phyloP scores from a whole-genome alignment of 148 eudicot species.

The Vaccinium corymbosum region DNA sequence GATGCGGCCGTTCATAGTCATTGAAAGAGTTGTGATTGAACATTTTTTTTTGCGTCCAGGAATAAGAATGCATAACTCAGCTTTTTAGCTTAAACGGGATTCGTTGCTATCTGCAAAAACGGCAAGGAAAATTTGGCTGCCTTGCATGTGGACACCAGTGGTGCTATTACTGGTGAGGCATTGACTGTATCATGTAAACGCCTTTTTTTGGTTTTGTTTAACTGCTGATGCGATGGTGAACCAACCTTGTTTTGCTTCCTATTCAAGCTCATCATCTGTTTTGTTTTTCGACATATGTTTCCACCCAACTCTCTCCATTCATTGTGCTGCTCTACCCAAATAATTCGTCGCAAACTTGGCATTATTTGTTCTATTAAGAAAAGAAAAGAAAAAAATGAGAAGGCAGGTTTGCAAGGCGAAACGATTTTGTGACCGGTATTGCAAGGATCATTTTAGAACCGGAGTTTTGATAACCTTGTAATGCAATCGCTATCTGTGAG shows the following conservation, averaged over 20 bases:
- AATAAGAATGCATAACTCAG: constrained; percentile 11
- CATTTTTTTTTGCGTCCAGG: not conserved
- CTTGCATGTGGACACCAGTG: not conserved
- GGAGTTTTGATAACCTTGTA: no score
- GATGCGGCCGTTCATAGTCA: constrained; percentile 28
- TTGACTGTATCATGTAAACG: not conserved
- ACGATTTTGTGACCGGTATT: no score
- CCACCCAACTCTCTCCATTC: no score
- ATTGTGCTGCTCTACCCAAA: no score
- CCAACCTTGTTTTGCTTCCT: not conserved
- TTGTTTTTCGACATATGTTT: not conserved
- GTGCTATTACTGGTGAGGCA: not conserved
- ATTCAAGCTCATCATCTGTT: not conserved
- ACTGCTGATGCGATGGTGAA: not conserved
- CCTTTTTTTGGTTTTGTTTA: not conserved
- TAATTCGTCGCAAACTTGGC: no score
- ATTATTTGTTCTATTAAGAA: no score
- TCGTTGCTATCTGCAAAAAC: not conserved
- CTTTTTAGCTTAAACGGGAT: not conserved
- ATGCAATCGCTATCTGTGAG: no score
- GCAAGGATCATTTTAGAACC: no score
- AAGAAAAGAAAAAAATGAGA: no score
- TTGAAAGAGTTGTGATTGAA: constrained; percentile 11
- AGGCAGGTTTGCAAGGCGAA: no score
- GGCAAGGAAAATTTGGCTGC: not conserved